phyloP scores from a whole-genome alignment of 1,284 basidiomycete genomes.

The Ceratobasidium sp. region DNA sequence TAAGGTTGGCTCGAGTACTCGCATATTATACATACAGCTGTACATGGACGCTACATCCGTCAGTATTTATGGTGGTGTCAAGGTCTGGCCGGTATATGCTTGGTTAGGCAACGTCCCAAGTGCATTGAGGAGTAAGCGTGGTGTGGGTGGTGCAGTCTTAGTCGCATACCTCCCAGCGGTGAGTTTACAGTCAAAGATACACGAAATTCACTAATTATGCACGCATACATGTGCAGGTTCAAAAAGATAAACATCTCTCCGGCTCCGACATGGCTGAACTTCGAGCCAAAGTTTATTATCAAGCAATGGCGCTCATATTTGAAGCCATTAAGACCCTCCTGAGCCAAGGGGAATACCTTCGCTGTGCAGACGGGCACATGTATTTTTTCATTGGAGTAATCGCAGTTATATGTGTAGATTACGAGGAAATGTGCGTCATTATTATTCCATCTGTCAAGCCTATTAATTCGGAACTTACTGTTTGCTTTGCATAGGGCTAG shows the following conservation, averaged over 20 bases:
- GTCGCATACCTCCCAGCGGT: neutral
- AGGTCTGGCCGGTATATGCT: neutral
- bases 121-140: neutral
- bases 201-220: no score
- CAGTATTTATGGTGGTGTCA: neutral
- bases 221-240: no score
- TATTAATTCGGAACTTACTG: no score
- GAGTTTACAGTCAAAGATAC: neutral
- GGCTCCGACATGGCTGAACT: neutral
- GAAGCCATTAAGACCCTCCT: neutral
- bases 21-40: neutral
- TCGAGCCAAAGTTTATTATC: neutral
- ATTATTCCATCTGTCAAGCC: no score
- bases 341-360: neutral
- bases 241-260: no score
- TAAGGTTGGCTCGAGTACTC: no score
- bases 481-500: neutral
- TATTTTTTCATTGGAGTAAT: neutral
- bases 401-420: neutral
- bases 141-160: neutral
- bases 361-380: neutral
- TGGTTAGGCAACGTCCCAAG: neutral
- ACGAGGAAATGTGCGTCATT: neutral
- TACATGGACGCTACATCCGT: neutral
- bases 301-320: neutral